Base-by-base conservation (phyloP, 306 rosid species). In the Pueraria montana region DNA sequence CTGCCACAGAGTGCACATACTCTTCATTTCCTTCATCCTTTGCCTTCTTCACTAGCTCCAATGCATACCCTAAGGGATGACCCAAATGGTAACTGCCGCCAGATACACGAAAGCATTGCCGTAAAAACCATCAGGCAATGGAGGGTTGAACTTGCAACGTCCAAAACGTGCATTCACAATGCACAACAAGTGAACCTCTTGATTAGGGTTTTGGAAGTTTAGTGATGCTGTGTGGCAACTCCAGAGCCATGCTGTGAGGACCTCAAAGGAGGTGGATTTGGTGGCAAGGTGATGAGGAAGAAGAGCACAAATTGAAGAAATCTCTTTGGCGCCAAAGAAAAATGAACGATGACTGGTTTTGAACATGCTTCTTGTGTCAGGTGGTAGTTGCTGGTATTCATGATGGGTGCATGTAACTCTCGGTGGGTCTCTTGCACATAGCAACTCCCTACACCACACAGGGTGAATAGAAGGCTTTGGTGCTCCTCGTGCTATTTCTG, bases 341-440 rank as follows among this genome's bases (percentile, higher is more conserved):
- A 81, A 81, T 6, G 80, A 81, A 11, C 45, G 43, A 1, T 72
- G 72, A 6, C 18, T n/a, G 13, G 42, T 49, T n/a, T 0, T 18
- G 43, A 27, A 55, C 17, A 20, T 58, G 49, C 24, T 71, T 18
- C 11, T 43, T 1, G 7, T n/a, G 8, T 70, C 40, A 3, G 6
- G 78, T 58, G 49, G 26, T 8, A 70, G 12, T 58, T 71, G 72
- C 2, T 58, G 5, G 58, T 70, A 80, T 27, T 80, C 78, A 0
- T 6, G 21, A 21, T 80, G 79, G 34, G 0, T 70, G 36, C 38
- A 45, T 30, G 83, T 79, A 0, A 79, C n/a, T 66, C 30, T 67
- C 14, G 83, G 83, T 50, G 83, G 83, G 17, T 79, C 24, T 12
- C 83, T 80, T 12, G 72, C 69, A 6, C 30, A 38, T 2, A 80